phyloP scores from a whole-genome alignment of 352 stramenopile genomes.

The Globisporangium perplexum region DNA sequence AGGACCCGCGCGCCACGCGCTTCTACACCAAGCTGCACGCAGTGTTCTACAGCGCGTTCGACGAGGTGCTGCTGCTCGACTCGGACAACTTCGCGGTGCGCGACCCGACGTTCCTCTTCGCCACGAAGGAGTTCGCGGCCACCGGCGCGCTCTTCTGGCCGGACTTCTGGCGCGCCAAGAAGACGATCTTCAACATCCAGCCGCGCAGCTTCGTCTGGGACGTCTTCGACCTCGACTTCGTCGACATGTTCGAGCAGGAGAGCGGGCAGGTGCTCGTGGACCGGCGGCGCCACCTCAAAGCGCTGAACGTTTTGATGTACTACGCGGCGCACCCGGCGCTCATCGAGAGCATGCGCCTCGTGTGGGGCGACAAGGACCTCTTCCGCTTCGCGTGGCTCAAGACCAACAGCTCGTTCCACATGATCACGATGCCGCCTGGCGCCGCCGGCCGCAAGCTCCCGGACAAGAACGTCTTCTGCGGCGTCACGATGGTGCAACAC shows the following conservation, averaged over 20 bases:
- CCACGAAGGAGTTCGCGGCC: slow-evolving; percentile 30
- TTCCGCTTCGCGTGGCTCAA: slow-evolving; percentile 81
- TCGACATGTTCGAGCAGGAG: slow-evolving; percentile 78
- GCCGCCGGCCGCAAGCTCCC: slow-evolving; percentile 36
- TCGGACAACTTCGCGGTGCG: slow-evolving; percentile 66
- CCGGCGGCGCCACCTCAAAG: slow-evolving; percentile 27
- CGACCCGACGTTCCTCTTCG: slow-evolving; percentile 68
- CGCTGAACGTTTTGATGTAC: slow-evolving; percentile 63
- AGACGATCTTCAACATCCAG: slow-evolving; percentile 80
- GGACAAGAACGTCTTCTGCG: slow-evolving; percentile 59
- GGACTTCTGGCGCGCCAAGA: slow-evolving; percentile 61
- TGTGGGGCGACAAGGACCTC: slow-evolving; percentile 77
- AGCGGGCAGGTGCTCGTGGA: slow-evolving; percentile 70
- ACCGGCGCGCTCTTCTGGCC: slow-evolving; percentile 74
- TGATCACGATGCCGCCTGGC: slow-evolving; percentile 44
- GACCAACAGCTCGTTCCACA: slow-evolving; percentile 47
- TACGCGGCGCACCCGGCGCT: slow-evolving; percentile 39
- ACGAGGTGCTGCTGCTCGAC: slow-evolving; percentile 71
- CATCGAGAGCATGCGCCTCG: slow-evolving; percentile 40
- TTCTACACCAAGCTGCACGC: slow-evolving; percentile 78
- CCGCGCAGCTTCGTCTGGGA: slow-evolving; percentile 58
- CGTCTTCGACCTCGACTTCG: slow-evolving; percentile 45
- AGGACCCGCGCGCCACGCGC: slow-evolving; percentile 32
- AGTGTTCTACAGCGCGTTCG: slow-evolving; percentile 69
- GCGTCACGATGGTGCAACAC: slow-evolving; percentile 67